phyloP scores from a whole-genome alignment of 306 rosid species.

The Cucumis hystrix region DNA sequence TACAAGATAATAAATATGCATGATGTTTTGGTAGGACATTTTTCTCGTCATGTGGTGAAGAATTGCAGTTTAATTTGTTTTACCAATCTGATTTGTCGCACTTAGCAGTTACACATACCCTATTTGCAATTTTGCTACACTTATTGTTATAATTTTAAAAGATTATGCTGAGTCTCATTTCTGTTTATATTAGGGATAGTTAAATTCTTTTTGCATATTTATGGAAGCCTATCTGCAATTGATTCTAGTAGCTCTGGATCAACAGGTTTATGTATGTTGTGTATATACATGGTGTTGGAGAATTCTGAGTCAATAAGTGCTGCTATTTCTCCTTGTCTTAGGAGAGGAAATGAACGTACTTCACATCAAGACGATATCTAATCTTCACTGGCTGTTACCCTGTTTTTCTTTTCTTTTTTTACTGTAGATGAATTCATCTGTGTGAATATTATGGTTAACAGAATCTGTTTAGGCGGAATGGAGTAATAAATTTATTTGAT shows the following conservation, averaged over 20 bases:
- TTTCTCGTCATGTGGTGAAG: background rate
- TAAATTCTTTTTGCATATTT: background rate
- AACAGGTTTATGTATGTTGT: slow-evolving; percentile 79
- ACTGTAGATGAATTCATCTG: background rate
- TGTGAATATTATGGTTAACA: background rate
- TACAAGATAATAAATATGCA: background rate
- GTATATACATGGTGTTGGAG: slow-evolving; percentile 59
- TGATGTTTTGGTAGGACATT: background rate
- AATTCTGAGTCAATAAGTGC: slow-evolving; percentile 36
- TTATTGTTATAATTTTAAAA: background rate
- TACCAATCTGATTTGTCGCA: background rate
- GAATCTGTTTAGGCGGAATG: background rate
- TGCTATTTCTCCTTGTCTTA: slow-evolving; percentile 26
- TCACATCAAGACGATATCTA: slow-evolving; percentile 40
- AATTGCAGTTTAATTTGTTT: background rate
- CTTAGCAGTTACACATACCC: background rate
- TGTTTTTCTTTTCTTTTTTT: background rate
- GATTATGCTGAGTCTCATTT: background rate
- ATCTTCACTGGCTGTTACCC: background rate
- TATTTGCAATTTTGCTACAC: background rate
- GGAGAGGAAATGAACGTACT: slow-evolving; percentile 39
- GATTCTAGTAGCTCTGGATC: background rate
- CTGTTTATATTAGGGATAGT: background rate
- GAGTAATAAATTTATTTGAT: background rate
- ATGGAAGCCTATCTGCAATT: background rate